Evolutionary conservation across 768 basidiomycete species (phyloP), one percentile per base, ranked within the genome.

Genomic region (Melanogaster broomeanus): DNA sequence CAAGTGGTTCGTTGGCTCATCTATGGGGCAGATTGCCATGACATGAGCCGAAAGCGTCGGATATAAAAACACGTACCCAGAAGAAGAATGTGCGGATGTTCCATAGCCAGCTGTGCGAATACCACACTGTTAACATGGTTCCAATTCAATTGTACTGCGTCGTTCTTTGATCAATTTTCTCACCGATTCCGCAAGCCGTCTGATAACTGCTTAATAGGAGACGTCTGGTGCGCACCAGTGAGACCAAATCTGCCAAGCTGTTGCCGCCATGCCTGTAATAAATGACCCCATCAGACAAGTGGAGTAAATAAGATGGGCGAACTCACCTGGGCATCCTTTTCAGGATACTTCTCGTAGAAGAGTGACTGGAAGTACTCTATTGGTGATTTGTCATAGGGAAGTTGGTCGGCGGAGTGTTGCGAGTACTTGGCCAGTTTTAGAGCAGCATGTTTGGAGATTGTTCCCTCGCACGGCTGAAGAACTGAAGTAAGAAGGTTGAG

Each of bases 341-440:
- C 94, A 1, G 97, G 96, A 75, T 82, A 96, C 71, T 93, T 95
- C 55, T 82, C 71, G 33, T 71, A 56, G 73, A 94, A 99, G 44
- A 89, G 70, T 15, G 62, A 63, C 72, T 94, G 92, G 77, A 99
- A 91, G 74, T 98, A 93, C 72, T 98, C 97, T 62, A 98, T 79
- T 3, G 97, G 95, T 22, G 84, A 77, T 66, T 81, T 81, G 56
- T 95, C 87, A 71, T 97, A 99, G 22, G 97, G 97, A 10, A 99
- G 84, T 71, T 99, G 97, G 72, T 99, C 97, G 25, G 97, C 95
- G 48, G 89, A 92, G 77, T 99, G 97, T 75, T 99, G 97, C 6
- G 90, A 93, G 79, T 99, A 99, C 72, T 98, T 99, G 59, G 94
- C 91, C 52, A 99, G 84, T 72, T 99, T 99, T 61, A 99, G 82